These are phyloP conservation scores for Pestalotiopsis sp. DNA, from an alignment of 2,329 filamentous ascomycete genomes.

Conservation along the genomic window DNA sequence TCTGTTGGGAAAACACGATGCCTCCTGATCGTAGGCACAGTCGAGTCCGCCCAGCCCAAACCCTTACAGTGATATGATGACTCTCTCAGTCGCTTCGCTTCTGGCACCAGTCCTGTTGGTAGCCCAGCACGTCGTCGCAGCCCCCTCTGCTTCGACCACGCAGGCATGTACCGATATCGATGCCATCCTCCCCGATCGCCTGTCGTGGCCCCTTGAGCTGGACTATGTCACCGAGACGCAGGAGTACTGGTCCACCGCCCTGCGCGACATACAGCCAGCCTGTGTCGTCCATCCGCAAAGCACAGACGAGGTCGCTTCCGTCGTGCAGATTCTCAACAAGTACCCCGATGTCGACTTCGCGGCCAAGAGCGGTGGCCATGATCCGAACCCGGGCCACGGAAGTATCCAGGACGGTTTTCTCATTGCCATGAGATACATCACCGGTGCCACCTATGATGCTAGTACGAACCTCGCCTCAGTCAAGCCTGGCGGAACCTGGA, in stretches of 20 bases:
- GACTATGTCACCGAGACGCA: conserved; percentile 14
- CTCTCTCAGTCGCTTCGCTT: neutral
- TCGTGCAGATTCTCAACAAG: conserved; percentile 33
- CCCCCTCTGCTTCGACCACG: conserved; percentile 11
- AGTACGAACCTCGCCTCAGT: conserved; percentile 36
- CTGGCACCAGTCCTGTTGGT: neutral
- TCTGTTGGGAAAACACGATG: neutral
- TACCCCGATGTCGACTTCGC: conserved; percentile 35
- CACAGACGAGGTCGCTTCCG: conserved; percentile 34
- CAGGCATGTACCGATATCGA: conserved; percentile 19
- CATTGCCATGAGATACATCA: conserved; percentile 35
- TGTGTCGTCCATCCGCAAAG: conserved; percentile 37
- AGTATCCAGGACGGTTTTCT: conserved; percentile 38
- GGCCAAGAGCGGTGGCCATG: conserved; percentile 41
- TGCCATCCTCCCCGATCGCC: conserved; percentile 11
- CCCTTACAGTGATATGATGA: neutral
- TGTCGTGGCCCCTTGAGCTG: conserved; percentile 12
- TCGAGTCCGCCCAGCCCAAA: neutral
- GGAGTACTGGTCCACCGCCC: conserved; percentile 36
- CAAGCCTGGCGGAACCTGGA: conserved; percentile 41
- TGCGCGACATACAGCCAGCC: conserved; percentile 33
- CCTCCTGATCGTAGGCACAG: neutral
- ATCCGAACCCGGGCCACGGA: conserved; percentile 36
- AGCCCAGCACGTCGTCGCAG: neutral
- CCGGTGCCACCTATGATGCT: conserved; percentile 35